These are phyloP conservation scores for Mycena filopes DNA, from an alignment of 768 basidiomycete genomes.

Conservation along the genomic window DNA sequence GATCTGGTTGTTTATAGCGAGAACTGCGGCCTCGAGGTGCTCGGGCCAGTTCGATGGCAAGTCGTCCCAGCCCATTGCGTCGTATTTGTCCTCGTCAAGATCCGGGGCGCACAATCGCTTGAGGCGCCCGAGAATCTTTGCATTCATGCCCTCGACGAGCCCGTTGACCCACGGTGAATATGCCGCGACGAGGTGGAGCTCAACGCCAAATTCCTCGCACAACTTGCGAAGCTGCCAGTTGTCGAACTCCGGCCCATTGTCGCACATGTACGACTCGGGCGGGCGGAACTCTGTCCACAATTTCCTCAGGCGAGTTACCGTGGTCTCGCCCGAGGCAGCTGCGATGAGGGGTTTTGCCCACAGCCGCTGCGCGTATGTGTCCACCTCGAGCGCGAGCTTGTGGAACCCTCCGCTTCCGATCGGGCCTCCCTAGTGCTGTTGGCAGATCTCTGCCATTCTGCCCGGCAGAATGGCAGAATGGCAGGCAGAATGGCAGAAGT, in stretches of 20 bases:
- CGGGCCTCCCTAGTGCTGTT: slow-evolving; percentile 13
- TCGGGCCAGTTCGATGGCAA: slow-evolving; percentile 38
- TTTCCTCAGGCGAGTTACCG: background rate
- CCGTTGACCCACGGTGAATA: slow-evolving; percentile 47
- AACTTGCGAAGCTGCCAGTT: slow-evolving; percentile 1
- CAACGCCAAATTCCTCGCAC: background rate
- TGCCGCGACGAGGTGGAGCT: slow-evolving; percentile 21
- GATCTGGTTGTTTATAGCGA: slow-evolving; percentile 8
- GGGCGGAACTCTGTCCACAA: background rate
- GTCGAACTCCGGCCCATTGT: slow-evolving; percentile 13
- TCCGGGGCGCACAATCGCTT: slow-evolving; percentile 36
- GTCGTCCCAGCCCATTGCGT: slow-evolving; percentile 9
- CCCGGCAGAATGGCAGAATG: too few relatives aligned
- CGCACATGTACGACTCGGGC: slow-evolving; percentile 9
- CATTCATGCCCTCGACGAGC: slow-evolving; percentile 41
- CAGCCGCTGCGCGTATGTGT: slow-evolving; percentile 2
- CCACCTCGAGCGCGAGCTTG: background rate
- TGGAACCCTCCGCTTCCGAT: slow-evolving; percentile 11
- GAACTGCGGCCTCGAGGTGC: slow-evolving; percentile 35
- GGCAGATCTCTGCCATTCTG: too few relatives aligned
- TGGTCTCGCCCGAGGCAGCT: slow-evolving; percentile 2
- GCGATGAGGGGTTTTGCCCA: slow-evolving; percentile 6
- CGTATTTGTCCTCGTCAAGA: slow-evolving; percentile 31
- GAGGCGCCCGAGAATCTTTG: slow-evolving; percentile 31
- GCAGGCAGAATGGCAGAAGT: too few relatives aligned